Conservation (phyloP, 768 basidiomycete species). For the Phanerodontia chrysosporium region DNA sequence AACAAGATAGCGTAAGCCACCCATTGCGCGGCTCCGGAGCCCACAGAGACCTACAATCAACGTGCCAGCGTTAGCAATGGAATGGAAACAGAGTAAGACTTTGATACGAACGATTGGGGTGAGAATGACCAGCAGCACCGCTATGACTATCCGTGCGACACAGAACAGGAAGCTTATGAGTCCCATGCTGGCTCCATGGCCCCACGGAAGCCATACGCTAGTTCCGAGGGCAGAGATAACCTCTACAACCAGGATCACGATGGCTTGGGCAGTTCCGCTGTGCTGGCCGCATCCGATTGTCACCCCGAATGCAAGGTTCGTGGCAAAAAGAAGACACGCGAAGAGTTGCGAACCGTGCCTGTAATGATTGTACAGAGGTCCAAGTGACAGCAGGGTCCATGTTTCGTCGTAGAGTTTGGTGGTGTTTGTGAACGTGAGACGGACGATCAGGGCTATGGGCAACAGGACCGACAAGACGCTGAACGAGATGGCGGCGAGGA, state of each 20-base stretch:
- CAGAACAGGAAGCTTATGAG: slow-evolving; percentile 91
- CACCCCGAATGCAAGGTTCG: slow-evolving; percentile 78
- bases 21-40: slow-evolving; percentile 80
- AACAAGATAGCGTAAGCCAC: slow-evolving; percentile 90
- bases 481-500: slow-evolving; percentile 81
- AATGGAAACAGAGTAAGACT: slow-evolving; percentile 11
- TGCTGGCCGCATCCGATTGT: slow-evolving; percentile 87
- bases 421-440: slow-evolving; percentile 76
- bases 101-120: slow-evolving; percentile 70
- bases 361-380: slow-evolving; percentile 94
- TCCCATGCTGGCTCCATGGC: slow-evolving; percentile 95
- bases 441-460: slow-evolving; percentile 69
- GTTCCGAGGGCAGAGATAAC: slow-evolving; percentile 84
- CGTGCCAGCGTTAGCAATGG: slow-evolving; percentile 11
- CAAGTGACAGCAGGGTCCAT: slow-evolving; percentile 82
- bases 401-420: slow-evolving; percentile 95
- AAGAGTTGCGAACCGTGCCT: slow-evolving; percentile 89
- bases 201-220: slow-evolving; percentile 95
- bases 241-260: slow-evolving; percentile 86
- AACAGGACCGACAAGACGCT: slow-evolving; percentile 72
- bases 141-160: slow-evolving; percentile 84
- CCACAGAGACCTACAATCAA: slow-evolving; percentile 70
- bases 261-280: slow-evolving; percentile 88
- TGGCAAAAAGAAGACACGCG: slow-evolving; percentile 72
- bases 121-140: slow-evolving; percentile 86